phyloP scores from a whole-genome alignment of 768 basidiomycete species.

The Lentinula guzmanii region DNA sequence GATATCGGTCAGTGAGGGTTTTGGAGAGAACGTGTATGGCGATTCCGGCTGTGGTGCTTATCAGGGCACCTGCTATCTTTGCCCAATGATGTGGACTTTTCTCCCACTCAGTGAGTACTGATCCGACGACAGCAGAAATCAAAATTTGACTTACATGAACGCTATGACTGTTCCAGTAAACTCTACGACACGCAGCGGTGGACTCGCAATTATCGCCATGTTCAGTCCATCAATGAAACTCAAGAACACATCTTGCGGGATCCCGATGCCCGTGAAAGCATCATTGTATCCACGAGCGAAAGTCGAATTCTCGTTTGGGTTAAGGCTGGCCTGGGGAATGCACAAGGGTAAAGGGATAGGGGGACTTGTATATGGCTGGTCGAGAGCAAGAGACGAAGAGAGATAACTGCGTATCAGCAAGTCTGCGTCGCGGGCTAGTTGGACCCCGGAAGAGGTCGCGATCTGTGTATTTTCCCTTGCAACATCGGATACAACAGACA shows the following conservation, averaged over 20 bases:
- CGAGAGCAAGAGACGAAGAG: neutral
- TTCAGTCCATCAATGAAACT: constrained; percentile 19
- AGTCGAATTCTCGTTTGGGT: constrained; percentile 11
- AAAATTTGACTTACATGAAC: no score
- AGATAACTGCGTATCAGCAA: neutral
- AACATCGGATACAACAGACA: no score
- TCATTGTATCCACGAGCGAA: constrained; percentile 15
- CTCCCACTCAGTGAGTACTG: no score
- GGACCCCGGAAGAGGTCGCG: neutral
- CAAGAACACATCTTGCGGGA: constrained; percentile 14
- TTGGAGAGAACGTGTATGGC: constrained; percentile 17
- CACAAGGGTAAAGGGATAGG: constrained; percentile 14
- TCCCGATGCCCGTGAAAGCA: constrained; percentile 8
- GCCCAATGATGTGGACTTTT: constrained; percentile 20
- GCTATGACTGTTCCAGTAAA: no score
- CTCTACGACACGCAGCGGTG: constrained; percentile 17
- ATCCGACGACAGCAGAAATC: no score
- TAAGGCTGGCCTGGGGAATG: constrained; percentile 13
- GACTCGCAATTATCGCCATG: constrained; percentile 18
- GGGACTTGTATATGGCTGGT: neutral
- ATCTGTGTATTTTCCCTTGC: no score
- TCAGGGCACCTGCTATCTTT: constrained; percentile 11
- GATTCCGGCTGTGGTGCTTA: constrained; percentile 11
- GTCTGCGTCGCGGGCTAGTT: neutral
- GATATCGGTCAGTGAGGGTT: constrained; percentile 18